Percentiles rank a stretch among this genome's conserved stretches.
Conservation (phyloP, 306 rosid species). For the Sicyos edulis region DNA sequence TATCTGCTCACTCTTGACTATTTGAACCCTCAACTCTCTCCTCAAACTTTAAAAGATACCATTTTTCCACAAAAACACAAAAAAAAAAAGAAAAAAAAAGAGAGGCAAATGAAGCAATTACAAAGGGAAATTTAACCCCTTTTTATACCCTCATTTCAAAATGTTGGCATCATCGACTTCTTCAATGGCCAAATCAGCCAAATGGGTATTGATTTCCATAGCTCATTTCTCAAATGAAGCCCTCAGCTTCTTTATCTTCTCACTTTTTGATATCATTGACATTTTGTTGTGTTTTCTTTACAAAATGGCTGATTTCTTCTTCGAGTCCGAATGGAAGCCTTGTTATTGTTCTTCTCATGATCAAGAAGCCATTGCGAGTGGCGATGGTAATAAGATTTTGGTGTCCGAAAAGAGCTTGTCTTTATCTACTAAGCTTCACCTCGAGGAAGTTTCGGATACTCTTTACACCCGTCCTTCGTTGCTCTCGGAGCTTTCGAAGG, state of each 20-base stretch:
- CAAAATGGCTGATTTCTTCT: conserved; percentile 58
- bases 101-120: not conserved
- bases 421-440: conserved; percentile 43
- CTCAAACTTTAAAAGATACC: conserved; percentile 30
- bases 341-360: conserved; percentile 73
- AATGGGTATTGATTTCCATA: conserved; percentile 25
- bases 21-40: conserved; percentile 23
- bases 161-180: conserved; percentile 8
- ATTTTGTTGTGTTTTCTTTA: conserved; percentile 52
- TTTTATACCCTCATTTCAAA: not conserved
- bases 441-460: conserved; percentile 86
- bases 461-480: conserved; percentile 69
- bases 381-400: conserved; percentile 63
- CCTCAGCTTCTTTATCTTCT: conserved; percentile 59
- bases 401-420: conserved; percentile 76
- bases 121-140: not conserved
- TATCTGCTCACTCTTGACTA: conserved; percentile 25
- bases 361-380: conserved; percentile 49
- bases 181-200: conserved; percentile 32
- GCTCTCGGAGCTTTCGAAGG: conserved; percentile 56
- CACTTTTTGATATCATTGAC: conserved; percentile 57
- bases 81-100: too few relatives aligned
- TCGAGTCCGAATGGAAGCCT: conserved; percentile 69
- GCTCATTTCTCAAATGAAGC: conserved; percentile 56
- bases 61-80: conserved; percentile 12